phyloP scores from a whole-genome alignment of 345 rosid genomes.

The Populus ilicifolia region DNA sequence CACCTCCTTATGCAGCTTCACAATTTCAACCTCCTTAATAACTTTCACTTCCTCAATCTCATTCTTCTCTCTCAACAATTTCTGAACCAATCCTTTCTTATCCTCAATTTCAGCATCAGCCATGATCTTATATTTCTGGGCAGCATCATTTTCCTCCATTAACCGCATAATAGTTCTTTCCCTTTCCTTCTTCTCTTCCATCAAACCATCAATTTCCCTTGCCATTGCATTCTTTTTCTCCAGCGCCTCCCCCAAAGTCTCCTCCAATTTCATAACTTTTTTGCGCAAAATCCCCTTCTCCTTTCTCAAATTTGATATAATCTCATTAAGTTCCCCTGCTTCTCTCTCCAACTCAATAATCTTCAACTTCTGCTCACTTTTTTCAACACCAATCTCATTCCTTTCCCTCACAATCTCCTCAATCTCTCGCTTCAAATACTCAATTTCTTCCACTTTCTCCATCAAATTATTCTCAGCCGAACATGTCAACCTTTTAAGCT shows the following conservation, averaged over 20 bases:
- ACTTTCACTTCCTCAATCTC: constrained; percentile 41
- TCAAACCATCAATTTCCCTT: constrained; percentile 36
- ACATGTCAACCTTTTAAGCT: constrained; percentile 26
- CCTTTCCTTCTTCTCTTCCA: constrained; percentile 33
- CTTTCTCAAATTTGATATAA: constrained; percentile 22
- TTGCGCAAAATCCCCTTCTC: constrained; percentile 40
- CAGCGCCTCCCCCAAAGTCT: constrained; percentile 28
- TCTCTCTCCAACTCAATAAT: constrained; percentile 41
- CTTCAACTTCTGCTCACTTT: constrained; percentile 16
- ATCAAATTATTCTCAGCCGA: constrained; percentile 30
- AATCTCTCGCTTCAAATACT: constrained; percentile 33
- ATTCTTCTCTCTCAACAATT: constrained; percentile 36
- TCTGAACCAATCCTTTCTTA: constrained; percentile 31
- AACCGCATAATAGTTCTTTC: constrained; percentile 34
- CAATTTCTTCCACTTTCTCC: constrained; percentile 26
- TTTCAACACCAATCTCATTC: constrained; percentile 38
- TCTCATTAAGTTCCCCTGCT: constrained; percentile 23
- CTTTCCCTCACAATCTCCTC: constrained; percentile 34
- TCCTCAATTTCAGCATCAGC: constrained; percentile 21
- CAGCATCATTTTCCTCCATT: constrained; percentile 23
- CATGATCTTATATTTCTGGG: constrained; percentile 20
- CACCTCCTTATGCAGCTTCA: constrained; percentile 35
- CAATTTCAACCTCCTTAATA: constrained; percentile 39
- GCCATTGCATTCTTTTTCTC: constrained; percentile 38
- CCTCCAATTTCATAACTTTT: constrained; percentile 44